Evolutionary conservation across 129 eudicot genomes (phyloP).

Genomic region (Artemisia argyi): DNA sequence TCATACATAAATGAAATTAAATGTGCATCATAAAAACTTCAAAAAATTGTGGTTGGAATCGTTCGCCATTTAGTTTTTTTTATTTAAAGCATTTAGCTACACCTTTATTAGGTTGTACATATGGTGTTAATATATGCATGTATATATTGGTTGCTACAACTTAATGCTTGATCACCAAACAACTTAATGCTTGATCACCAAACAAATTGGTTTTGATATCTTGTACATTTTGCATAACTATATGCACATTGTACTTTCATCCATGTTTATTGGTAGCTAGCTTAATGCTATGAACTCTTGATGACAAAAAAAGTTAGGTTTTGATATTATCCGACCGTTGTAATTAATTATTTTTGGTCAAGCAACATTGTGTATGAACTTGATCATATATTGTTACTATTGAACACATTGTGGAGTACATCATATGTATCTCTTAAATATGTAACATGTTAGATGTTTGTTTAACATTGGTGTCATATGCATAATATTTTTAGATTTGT

Average conservation of each 20-base stretch:
- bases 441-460: background rate
- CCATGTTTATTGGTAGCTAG: slow-evolving; percentile 17
- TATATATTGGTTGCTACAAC: slow-evolving; percentile 33
- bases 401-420: background rate
- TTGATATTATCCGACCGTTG: slow-evolving; percentile 17
- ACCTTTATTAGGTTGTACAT: slow-evolving; percentile 27
- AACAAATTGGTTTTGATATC: slow-evolving; percentile 5
- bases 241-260: slow-evolving; percentile 8
- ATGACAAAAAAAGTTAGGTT: slow-evolving; percentile 30
- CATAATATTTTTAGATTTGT: too few relatives aligned
- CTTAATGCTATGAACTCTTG: background rate
- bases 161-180: slow-evolving; percentile 29
- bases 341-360: slow-evolving; percentile 9
- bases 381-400: background rate
- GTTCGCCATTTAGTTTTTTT: slow-evolving; percentile 42
- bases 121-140: slow-evolving; percentile 16
- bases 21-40: slow-evolving; percentile 24
- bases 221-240: slow-evolving; percentile 25
- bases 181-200: too few relatives aligned
- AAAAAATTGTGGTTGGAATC: slow-evolving; percentile 53
- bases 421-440: background rate
- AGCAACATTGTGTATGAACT: background rate
- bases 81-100: slow-evolving; percentile 53
- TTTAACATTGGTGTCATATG: background rate
- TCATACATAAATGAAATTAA: slow-evolving; percentile 36